Evolutionary conservation across 108 stramenopile species (phyloP).

Genomic region (Schizochytrium sp.): DNA sequence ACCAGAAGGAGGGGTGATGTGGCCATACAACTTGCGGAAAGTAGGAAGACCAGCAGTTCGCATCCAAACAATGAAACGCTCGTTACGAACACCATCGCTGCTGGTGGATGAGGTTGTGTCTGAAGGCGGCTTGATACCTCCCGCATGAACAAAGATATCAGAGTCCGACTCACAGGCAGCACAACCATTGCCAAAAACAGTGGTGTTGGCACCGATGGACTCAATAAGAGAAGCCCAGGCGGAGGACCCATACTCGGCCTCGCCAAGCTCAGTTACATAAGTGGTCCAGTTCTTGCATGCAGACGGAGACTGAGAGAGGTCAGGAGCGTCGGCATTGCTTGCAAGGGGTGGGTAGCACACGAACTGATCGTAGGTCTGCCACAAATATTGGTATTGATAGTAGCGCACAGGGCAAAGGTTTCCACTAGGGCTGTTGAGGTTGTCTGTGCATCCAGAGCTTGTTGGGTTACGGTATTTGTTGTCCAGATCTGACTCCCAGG

Average conservation of each 20-base stretch:
- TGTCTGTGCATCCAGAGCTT: neutral
- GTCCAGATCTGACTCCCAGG: slow-evolving; percentile 93
- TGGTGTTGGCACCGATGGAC: slow-evolving; percentile 82
- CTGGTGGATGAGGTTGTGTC: slow-evolving; percentile 80
- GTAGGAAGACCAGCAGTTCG: slow-evolving; percentile 86
- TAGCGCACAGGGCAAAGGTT: slow-evolving; percentile 39
- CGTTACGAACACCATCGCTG: slow-evolving; percentile 90
- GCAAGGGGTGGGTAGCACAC: slow-evolving; percentile 8
- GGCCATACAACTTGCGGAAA: slow-evolving; percentile 98
- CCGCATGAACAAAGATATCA: slow-evolving; percentile 70
- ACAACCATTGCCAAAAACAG: slow-evolving; percentile 82
- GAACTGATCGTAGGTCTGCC: slow-evolving; percentile 66
- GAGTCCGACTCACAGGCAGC: slow-evolving; percentile 70
- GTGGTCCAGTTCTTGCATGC: slow-evolving; percentile 1
- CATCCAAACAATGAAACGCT: slow-evolving; percentile 99
- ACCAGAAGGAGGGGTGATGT: slow-evolving; percentile 77
- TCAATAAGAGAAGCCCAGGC: neutral
- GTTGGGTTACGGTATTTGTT: slow-evolving; percentile 78
- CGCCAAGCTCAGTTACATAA: neutral
- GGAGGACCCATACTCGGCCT: neutral
- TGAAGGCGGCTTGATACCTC: slow-evolving; percentile 76
- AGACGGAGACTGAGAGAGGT: slow-evolving; percentile 29
- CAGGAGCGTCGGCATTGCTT: neutral
- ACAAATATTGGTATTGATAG: slow-evolving; percentile 58
- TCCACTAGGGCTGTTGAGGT: neutral